phyloP scores from a whole-genome alignment of 352 stramenopile genomes.

The Thalassiosira livingstoniorum region DNA sequence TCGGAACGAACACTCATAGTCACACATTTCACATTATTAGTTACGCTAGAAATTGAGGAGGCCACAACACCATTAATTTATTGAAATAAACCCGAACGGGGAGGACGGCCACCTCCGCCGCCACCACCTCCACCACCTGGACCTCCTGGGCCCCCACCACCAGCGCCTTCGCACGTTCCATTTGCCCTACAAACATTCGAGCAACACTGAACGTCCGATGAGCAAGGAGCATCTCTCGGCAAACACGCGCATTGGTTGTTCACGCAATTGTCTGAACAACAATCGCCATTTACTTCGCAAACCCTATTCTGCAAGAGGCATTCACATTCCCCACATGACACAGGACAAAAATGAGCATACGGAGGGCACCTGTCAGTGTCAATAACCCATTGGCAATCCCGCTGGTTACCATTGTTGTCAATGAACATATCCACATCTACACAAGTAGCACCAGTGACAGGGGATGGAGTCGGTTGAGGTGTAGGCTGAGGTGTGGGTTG shows the following conservation, averaged over 20 bases:
- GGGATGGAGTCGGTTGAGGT: background rate
- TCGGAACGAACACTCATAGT: too few relatives aligned
- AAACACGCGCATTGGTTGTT: background rate
- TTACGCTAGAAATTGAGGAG: too few relatives aligned
- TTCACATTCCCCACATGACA: slow-evolving; percentile 3
- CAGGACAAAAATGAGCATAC: slow-evolving; percentile 4
- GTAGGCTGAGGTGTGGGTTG: background rate
- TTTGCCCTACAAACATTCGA: slow-evolving; percentile 4
- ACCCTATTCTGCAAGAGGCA: slow-evolving; percentile 9
- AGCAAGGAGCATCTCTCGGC: background rate
- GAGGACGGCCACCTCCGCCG: too few relatives aligned
- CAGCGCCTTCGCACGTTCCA: too few relatives aligned
- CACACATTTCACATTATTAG: too few relatives aligned
- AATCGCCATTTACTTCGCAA: background rate
- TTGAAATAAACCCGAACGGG: too few relatives aligned
- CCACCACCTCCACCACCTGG: too few relatives aligned
- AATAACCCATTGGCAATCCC: slow-evolving; percentile 16
- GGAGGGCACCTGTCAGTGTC: background rate
- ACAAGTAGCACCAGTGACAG: background rate
- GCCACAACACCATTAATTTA: too few relatives aligned
- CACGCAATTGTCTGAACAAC: slow-evolving; percentile 5
- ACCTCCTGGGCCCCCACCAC: too few relatives aligned
- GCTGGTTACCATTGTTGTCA: background rate
- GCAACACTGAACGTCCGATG: slow-evolving; percentile 11
- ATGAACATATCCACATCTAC: slow-evolving; percentile 5